Base-by-base conservation (phyloP, 2,329 filamentous ascomycete genomes). In the Hymenotorrendiella dingleyae region DNA sequence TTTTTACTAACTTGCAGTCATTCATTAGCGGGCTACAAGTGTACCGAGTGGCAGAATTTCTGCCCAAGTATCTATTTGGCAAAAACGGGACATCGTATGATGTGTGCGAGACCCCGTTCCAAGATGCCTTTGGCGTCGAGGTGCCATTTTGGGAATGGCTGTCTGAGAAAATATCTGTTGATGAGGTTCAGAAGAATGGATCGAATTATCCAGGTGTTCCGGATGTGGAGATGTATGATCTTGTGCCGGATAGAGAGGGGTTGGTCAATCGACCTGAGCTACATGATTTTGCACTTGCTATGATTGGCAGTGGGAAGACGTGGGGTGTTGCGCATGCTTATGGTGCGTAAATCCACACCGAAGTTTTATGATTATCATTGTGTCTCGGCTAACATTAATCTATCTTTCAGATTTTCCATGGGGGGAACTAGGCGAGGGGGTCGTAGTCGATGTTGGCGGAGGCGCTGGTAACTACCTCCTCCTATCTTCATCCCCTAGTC, bases 401-500 rank as follows among this genome's bases (percentile, higher is more conserved):
- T 17, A n/a, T 17, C 11, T 6, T 10, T 42, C 42, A 59, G 57
- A 59, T 36, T 59, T 55, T 28, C 57, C 57, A 16, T 59, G 57
- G 57, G 45, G 30, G 12, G 40, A 44, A 7, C 46, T 60, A 9
- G 54, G 50, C 3, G 43, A 47, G 10, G 55, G 47, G 20, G 49
- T 48, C 21, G 42, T 60, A 14, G 58, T 60, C 12, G 58, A 61
- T 47, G 55, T 60, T 9, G 57, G 59, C 9, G 57, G 58, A n/a
- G 59, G 58, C 12, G 54, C 58, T 36, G 61, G 62, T 48, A 53
- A 52, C 12, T 36, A 21, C 19, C 9, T 19, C 63, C 64, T 45
- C 20, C 62, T 62, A 40, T 53, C 67, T 3, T 57, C 54, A 3
- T 53, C 48, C 6, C 30, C 61, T 3, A 64, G 64, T 36, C 60